Conservation (phyloP, 768 basidiomycete species). For the Russula foetens region DNA sequence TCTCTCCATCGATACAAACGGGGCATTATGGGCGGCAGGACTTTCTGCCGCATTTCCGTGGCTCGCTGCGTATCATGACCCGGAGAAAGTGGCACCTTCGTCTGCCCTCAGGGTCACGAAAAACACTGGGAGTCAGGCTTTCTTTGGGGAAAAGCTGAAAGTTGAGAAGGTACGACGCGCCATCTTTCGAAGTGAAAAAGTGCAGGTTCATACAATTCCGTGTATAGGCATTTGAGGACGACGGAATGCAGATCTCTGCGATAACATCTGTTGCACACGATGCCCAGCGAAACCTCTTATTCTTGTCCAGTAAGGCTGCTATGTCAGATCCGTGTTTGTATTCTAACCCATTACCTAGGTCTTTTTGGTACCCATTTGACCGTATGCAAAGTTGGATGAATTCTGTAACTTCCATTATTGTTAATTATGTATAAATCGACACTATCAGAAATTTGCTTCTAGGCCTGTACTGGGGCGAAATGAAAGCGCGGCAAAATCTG, state of each 20-base stretch:
- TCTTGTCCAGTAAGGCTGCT: conserved; percentile 44
- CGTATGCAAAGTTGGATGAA: conserved; percentile 2
- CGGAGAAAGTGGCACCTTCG: conserved; percentile 36
- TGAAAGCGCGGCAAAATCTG: conserved; percentile 1
- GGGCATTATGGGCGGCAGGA: conserved; percentile 56
- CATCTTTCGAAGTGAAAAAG: background rate
- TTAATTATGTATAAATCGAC: too few relatives aligned
- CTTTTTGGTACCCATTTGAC: background rate
- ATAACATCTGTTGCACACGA: conserved; percentile 53
- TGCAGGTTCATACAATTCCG: conserved; percentile 13
- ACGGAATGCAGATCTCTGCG: conserved; percentile 48
- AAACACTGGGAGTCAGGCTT: conserved; percentile 43
- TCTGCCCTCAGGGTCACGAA: conserved; percentile 44
- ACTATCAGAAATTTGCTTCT: too few relatives aligned
- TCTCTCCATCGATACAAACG: conserved; percentile 48
- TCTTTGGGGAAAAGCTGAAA: conserved; percentile 52
- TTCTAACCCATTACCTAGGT: background rate
- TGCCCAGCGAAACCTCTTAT: conserved; percentile 39
- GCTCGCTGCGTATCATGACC: conserved; percentile 36
- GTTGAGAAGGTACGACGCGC: conserved; percentile 41
- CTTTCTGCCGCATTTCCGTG: conserved; percentile 34
- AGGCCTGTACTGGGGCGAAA: too few relatives aligned
- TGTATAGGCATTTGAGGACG: conserved; percentile 56
- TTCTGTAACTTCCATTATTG: too few relatives aligned
- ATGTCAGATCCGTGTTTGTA: background rate